Base-by-base conservation (phyloP, 805 yeast genomes). In the Starmerella asiatica region DNA sequence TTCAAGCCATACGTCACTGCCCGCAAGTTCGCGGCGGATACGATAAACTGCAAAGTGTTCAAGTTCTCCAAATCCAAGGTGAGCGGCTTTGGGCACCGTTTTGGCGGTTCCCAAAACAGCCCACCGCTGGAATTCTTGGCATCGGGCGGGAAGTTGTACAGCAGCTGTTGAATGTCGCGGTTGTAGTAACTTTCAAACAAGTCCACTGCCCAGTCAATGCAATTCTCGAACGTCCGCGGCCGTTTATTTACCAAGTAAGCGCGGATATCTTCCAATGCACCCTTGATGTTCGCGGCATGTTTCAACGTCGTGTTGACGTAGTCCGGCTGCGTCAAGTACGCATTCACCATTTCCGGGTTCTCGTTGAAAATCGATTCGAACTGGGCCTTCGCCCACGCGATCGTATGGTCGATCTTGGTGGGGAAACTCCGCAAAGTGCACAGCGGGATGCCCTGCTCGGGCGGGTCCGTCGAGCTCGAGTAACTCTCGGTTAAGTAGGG, bases 341-440 rank as follows among this genome's bases (percentile, higher is more conserved):
- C 62, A 60, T 91, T 91, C 40, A 86, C 97, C 54, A 84, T 84
- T 60, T 83, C 94, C 16, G 94, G 86, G n/a, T 84, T 70, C 45
- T 88, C 95, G 28, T 75, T 68, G 60, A 91, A 91, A 56, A 75
- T 84, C 17, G 91, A 94, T 67, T 81, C 91, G 70, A 91, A 91
- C 56, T 84, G 68, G 16, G 85, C 76, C 64, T 93, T 93, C 14
- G 97, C 94, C 99, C 99, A 91, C 5, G 98, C 97, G 63, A 91
- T 91, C 1, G 99, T 91, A 58, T 91, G 99, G 59, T 91, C 99
- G 54, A 91, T 91, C 63, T 88, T 88, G 62, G 85, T 82, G 42
- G 99, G 99, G 78, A 91, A 91, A 3, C 94, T 82, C 63, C 97
- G 77, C 57, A 91, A 70, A 2, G 99, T 91, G 71, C 99, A 91